Conservation (phyloP, 2,329 filamentous ascomycete species). For the Paradendryphiella salina region DNA sequence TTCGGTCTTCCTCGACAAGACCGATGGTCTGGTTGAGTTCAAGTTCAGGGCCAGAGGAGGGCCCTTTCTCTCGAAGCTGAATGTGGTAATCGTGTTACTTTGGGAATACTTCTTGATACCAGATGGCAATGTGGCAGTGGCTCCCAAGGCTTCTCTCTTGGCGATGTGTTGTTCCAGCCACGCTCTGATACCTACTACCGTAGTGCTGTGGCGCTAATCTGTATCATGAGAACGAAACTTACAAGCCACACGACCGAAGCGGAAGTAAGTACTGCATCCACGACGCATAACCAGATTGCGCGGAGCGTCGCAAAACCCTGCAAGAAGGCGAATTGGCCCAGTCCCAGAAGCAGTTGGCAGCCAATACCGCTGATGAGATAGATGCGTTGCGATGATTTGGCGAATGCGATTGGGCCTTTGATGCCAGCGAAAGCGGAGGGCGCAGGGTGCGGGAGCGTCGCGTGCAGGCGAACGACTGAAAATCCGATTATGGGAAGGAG, state of each 20-base stretch:
- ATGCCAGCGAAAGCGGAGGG: slow-evolving; percentile 24
- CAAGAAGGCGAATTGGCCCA: slow-evolving; percentile 28
- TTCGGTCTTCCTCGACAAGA: slow-evolving; percentile 17
- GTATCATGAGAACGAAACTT: slow-evolving; percentile 25
- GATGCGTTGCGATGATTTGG: slow-evolving; percentile 30
- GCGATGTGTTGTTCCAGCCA: slow-evolving; percentile 38
- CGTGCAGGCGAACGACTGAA: slow-evolving; percentile 28
- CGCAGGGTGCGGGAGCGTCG: slow-evolving; percentile 22
- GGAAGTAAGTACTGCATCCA: slow-evolving; percentile 32
- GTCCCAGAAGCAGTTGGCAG: slow-evolving; percentile 21
- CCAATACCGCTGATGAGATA: slow-evolving; percentile 28
- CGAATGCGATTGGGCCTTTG: slow-evolving; percentile 26
- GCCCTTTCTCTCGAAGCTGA: slow-evolving; percentile 21
- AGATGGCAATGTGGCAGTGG: neutral
- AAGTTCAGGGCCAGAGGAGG: slow-evolving; percentile 11
- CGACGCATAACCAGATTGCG: slow-evolving; percentile 32
- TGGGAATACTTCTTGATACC: neutral
- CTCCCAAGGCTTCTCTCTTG: slow-evolving; percentile 12
- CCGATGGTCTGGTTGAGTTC: neutral
- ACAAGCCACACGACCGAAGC: slow-evolving; percentile 19
- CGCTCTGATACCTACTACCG: slow-evolving; percentile 23
- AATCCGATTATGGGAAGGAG: slow-evolving; percentile 23
- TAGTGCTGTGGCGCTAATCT: slow-evolving; percentile 28
- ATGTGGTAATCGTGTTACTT: slow-evolving; percentile 24
- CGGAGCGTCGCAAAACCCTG: slow-evolving; percentile 31